These are phyloP conservation scores for Fusarium transvaalense DNA, from an alignment of 2,329 filamentous ascomycete species.

Conservation along the genomic window DNA sequence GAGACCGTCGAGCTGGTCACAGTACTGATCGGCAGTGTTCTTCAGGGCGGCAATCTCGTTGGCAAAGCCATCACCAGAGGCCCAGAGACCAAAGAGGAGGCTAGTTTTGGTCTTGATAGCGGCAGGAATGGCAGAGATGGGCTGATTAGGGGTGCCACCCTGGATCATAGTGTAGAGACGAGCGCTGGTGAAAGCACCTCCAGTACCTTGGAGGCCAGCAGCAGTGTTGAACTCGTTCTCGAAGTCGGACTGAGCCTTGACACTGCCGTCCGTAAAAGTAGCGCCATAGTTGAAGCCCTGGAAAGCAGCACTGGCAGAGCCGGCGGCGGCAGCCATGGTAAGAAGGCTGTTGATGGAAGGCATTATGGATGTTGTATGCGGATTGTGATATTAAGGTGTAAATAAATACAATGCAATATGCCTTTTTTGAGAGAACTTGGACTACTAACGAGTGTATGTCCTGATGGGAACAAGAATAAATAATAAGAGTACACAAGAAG, in stretches of 20 bases:
- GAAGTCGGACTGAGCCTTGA: slow-evolving; percentile 74
- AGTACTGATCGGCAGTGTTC: slow-evolving; percentile 76
- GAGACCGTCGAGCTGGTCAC: slow-evolving; percentile 71
- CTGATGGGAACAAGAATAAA: slow-evolving; percentile 6
- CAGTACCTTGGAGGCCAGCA: slow-evolving; percentile 71
- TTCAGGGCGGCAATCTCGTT: slow-evolving; percentile 82
- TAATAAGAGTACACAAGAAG: slow-evolving; percentile 2
- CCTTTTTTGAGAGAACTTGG: neutral
- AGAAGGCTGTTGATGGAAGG: slow-evolving; percentile 52
- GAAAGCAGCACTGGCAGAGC: slow-evolving; percentile 56
- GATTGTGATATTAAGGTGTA: neutral
- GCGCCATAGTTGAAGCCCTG: slow-evolving; percentile 82
- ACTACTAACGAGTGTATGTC: slow-evolving; percentile 36
- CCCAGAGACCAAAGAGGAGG: slow-evolving; percentile 87
- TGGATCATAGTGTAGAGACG: slow-evolving; percentile 84
- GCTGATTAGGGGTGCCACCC: slow-evolving; percentile 71
- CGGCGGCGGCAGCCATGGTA: slow-evolving; percentile 53
- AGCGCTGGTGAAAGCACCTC: slow-evolving; percentile 73
- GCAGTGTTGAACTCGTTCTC: slow-evolving; percentile 77
- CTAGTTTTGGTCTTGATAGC: slow-evolving; percentile 84
- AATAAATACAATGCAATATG: neutral
- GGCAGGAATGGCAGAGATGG: slow-evolving; percentile 81
- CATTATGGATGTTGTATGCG: slow-evolving; percentile 45
- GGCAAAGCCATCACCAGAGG: slow-evolving; percentile 76
- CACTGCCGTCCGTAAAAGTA: slow-evolving; percentile 68